Conservation (phyloP, 2,329 filamentous ascomycete genomes). For the Fusarium sp. region DNA sequence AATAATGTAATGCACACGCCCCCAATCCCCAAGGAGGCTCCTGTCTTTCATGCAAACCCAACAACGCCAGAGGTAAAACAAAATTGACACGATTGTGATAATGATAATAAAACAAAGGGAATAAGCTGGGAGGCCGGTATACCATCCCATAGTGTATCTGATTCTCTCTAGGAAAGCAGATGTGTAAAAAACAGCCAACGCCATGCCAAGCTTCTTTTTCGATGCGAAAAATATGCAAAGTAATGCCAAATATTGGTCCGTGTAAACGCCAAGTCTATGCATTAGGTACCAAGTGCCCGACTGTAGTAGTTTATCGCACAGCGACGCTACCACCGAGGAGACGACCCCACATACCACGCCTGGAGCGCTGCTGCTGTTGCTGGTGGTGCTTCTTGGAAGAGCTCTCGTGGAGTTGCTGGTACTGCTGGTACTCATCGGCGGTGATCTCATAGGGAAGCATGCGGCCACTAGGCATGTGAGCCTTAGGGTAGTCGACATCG, state of each 20-base stretch:
- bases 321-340: slow-evolving; percentile 64
- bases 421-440: slow-evolving; percentile 63
- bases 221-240: slow-evolving; percentile 37
- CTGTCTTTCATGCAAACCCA: slow-evolving; percentile 35
- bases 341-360: slow-evolving; percentile 67
- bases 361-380: slow-evolving; percentile 62
- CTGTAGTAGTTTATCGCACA: slow-evolving; percentile 53
- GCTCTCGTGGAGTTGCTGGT: slow-evolving; percentile 62
- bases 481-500: slow-evolving; percentile 58
- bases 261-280: slow-evolving; percentile 42
- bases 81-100: slow-evolving; percentile 19
- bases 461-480: slow-evolving; percentile 50
- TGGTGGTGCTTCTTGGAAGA: slow-evolving; percentile 64
- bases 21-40: slow-evolving; percentile 27
- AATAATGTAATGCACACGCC: slow-evolving; percentile 40
- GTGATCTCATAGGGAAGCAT: slow-evolving; percentile 71
- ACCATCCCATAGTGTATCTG: slow-evolving; percentile 42
- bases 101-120: slow-evolving; percentile 39
- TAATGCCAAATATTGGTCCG: slow-evolving; percentile 45
- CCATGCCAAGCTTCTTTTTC: slow-evolving; percentile 45
- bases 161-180: slow-evolving; percentile 33
- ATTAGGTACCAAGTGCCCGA: slow-evolving; percentile 30
- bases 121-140: slow-evolving; percentile 25
- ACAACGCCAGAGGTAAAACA: slow-evolving; percentile 32
- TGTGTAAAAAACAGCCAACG: slow-evolving; percentile 34